Evolutionary conservation across 2,329 filamentous ascomycete species (phyloP).

Genomic region (Xylariaceae sp.): DNA sequence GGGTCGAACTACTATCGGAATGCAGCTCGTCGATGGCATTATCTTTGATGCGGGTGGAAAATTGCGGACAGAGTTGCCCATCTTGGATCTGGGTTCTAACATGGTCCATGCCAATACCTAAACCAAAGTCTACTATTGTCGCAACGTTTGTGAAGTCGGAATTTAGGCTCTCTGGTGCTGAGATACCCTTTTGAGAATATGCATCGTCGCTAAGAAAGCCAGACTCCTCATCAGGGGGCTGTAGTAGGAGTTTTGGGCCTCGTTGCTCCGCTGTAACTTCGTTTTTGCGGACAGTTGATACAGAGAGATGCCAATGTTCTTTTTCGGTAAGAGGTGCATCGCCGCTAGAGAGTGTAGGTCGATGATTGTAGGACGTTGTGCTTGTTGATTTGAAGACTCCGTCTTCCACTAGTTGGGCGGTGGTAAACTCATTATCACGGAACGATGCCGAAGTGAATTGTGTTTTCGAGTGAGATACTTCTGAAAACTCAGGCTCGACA

Average conservation of each 20-base stretch:
- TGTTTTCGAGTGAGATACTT: too few species aligned
- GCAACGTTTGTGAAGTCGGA: background rate
- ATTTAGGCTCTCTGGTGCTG: background rate
- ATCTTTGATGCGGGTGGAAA: background rate
- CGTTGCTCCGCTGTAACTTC: too few species aligned
- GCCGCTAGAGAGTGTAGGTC: too few species aligned
- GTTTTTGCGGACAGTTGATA: too few species aligned
- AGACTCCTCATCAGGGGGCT: background rate
- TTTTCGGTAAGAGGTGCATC: too few species aligned
- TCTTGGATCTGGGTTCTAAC: background rate
- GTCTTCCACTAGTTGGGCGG: background rate
- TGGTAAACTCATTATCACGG: background rate
- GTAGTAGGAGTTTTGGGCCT: background rate
- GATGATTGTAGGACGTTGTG: too few species aligned
- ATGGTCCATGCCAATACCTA: conserved; percentile 2
- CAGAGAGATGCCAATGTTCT: too few species aligned
- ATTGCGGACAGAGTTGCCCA: background rate
- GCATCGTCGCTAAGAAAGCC: background rate
- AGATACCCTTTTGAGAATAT: too few species aligned
- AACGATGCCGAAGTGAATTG: background rate
- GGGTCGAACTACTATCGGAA: too few species aligned
- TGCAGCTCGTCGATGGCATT: too few species aligned
- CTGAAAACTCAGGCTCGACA: too few species aligned
- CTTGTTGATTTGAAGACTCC: too few species aligned
- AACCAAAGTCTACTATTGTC: background rate